Conservation (phyloP, 2,329 filamentous ascomycete genomes). For the Exophiala aquamarina region DNA sequence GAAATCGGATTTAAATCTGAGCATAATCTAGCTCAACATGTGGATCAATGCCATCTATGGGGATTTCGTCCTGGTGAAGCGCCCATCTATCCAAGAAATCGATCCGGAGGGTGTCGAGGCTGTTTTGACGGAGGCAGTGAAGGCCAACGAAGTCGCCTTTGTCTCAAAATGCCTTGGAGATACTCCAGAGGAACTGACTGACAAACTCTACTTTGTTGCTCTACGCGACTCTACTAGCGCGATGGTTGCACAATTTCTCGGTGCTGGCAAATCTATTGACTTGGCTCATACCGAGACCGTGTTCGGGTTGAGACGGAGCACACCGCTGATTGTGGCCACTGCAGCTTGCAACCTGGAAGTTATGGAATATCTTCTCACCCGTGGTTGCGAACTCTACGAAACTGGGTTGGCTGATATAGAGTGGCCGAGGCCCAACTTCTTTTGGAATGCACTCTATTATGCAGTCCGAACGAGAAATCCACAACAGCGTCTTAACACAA, state of each 20-base stretch:
- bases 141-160: neutral
- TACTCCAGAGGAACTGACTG: neutral
- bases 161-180: neutral
- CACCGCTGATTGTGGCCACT: neutral
- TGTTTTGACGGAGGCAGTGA: neutral
- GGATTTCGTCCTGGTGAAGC: neutral
- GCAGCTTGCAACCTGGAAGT: neutral
- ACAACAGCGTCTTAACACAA: neutral
- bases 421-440: no score
- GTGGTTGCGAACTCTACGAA: neutral
- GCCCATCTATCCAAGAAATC: neutral
- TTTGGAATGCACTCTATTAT: neutral
- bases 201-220: neutral
- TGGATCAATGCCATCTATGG: neutral
- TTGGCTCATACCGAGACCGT: neutral
- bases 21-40: neutral
- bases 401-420: neutral
- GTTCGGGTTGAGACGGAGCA: no score
- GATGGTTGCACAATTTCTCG: neutral
- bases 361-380: neutral
- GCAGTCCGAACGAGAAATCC: neutral
- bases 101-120: neutral
- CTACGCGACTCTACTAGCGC: neutral
- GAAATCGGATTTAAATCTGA: neutral
- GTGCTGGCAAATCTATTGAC: neutral